Base-by-base conservation (phyloP, 495 filamentous ascomycete species). In the Penicillium malachiteum region DNA sequence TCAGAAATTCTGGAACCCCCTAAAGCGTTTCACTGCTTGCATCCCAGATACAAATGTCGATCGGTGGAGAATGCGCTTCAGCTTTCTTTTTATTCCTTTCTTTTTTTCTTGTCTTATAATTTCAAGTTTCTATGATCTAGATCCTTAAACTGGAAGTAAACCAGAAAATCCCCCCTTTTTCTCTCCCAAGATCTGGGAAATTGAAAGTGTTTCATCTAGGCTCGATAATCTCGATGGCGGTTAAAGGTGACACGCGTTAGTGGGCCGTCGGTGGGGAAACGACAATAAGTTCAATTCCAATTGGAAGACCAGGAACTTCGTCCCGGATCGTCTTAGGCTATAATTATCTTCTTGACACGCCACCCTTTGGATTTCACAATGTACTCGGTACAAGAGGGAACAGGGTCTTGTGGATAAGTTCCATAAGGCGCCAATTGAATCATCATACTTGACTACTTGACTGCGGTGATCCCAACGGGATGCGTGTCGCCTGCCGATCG, bases 231-330 rank as follows among this genome's bases (percentile, higher is more conserved):
- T 54, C 30, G 45, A 54, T 31, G 39, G 40, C 44, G 59, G 53
- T 18, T 50, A 60, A 50, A 45, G 34, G 60, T 66, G 63, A 66
- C 65, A 64, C 65, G 65, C 63, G 63, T 68, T 68, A 53, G 65
- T 66, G 65, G 65, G 51, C 41, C 65, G 48, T 50, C 49, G 34
- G 55, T 57, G 60, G 59, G 47, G 60, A 43, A 16, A 7, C 34
- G 8, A 38, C 9, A 12, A 26, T 26, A 26, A 26, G 21, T 26
- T 26, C 21, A 26, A 57, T 57, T 60, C 57, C 55, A 55, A 64
- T 64, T 66, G 63, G 65, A 63, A 55, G 55, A 49, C 40, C 50
- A 42, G 48, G 55, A 52, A 63, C 21, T 41, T 26, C 34, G 34
- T 46, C 31, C 58, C 55, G 47, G 52, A 52, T 57, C 47, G 30